These are phyloP conservation scores for Cytospora mali DNA, from an alignment of 2,329 filamentous ascomycete genomes.

Conservation along the genomic window DNA sequence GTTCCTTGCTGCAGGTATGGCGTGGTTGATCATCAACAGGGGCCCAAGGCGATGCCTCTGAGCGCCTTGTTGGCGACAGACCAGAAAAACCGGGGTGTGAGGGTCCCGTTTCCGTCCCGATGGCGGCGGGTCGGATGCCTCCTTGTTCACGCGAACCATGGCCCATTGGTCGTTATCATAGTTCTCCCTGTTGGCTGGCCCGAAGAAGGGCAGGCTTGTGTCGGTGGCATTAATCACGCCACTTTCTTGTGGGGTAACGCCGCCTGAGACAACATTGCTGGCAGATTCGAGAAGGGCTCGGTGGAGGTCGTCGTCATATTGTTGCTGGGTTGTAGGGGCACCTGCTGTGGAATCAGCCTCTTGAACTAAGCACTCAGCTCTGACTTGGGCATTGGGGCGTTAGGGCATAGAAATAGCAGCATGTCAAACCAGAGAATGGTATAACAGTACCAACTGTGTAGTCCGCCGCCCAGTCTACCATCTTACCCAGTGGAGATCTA, in stretches of 20 bases:
- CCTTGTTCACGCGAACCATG: slow-evolving; percentile 51
- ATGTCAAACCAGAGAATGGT: slow-evolving; percentile 24
- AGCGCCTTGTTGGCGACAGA: slow-evolving; percentile 38
- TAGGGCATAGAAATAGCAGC: background rate
- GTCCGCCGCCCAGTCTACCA: slow-evolving; percentile 51
- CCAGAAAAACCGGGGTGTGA: slow-evolving; percentile 56
- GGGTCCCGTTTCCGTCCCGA: slow-evolving; percentile 47
- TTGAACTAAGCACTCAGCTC: slow-evolving; percentile 19
- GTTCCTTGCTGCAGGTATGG: slow-evolving; percentile 62
- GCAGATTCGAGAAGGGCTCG: slow-evolving; percentile 58
- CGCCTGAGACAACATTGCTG: slow-evolving; percentile 51
- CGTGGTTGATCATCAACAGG: slow-evolving; percentile 60
- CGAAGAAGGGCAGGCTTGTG: slow-evolving; percentile 52
- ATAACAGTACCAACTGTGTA: slow-evolving; percentile 45
- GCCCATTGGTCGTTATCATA: slow-evolving; percentile 62
- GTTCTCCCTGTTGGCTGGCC: slow-evolving; percentile 58
- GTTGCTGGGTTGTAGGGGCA: slow-evolving; percentile 38
- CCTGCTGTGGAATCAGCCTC: slow-evolving; percentile 23
- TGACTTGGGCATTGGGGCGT: slow-evolving; percentile 14
- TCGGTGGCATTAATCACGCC: slow-evolving; percentile 48
- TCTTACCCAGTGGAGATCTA: slow-evolving; percentile 57
- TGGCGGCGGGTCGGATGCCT: slow-evolving; percentile 44
- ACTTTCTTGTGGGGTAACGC: slow-evolving; percentile 49
- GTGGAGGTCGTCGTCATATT: slow-evolving; percentile 59
- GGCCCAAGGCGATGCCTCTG: slow-evolving; percentile 51